Evolutionary conservation across 352 stramenopile genomes (phyloP).

Genomic region (Pythium guiyangense): DNA sequence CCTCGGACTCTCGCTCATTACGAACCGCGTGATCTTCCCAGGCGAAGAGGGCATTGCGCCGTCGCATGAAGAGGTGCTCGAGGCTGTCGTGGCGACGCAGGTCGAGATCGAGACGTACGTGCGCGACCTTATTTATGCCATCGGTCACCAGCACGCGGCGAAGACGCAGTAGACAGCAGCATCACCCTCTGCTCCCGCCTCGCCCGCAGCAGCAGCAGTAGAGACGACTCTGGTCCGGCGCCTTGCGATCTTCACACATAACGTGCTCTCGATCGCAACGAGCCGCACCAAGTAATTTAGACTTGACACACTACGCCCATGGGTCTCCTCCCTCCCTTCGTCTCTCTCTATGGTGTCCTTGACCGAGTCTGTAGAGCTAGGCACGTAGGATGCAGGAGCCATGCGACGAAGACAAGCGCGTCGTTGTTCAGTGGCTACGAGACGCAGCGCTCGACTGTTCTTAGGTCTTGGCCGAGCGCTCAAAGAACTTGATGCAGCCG

Average conservation of each 20-base stretch:
- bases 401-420: too few species aligned
- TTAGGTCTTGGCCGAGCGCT: constrained; percentile 31
- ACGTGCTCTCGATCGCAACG: too few species aligned
- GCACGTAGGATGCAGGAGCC: too few species aligned
- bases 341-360: not conserved
- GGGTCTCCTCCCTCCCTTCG: not conserved
- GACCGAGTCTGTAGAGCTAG: too few species aligned
- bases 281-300: not conserved
- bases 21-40: constrained; percentile 89
- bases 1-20: constrained; percentile 95
- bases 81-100: constrained; percentile 79
- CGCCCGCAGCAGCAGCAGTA: too few species aligned
- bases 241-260: too few species aligned
- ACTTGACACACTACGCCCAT: not conserved
- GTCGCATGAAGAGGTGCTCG: constrained; percentile 92
- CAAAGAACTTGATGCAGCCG: constrained; percentile 82
- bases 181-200: not conserved
- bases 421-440: too few species aligned
- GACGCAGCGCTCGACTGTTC: not conserved
- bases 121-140: constrained; percentile 38
- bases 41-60: constrained; percentile 78
- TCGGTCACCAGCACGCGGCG: constrained; percentile 28
- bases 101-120: constrained; percentile 47
- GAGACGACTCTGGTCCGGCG: too few species aligned
- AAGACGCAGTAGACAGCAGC: constrained; percentile 3